Evolutionary conservation across 495 filamentous ascomycete species (phyloP), one percentile per base, ranked within the genome.

Genomic region (Aspergillus cristatus): DNA sequence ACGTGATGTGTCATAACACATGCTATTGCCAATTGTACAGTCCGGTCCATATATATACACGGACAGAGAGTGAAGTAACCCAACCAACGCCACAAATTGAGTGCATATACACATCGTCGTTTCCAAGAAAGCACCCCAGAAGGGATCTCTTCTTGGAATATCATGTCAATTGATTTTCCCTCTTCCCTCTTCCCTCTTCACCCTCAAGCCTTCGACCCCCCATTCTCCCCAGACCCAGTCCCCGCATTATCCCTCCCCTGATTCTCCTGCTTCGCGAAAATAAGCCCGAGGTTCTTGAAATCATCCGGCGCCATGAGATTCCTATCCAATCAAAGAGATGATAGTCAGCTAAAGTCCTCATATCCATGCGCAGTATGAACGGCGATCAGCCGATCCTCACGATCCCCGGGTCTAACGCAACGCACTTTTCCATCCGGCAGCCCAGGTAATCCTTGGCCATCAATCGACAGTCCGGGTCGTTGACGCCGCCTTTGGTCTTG

Each of bases 291-390:
- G 46, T 98, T 98, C 61, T 82, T 82, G 52, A 96, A 86, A 37
- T 90, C 79, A 51, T 98, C 91, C 36, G 76, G 84, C 14, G 87
- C 86, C 91, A 98, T 98, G 22, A 98, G 69, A 54, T 95, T 94
- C 51, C 88, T 94, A 48, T 15, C 18, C 13, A 20, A 11, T 24
- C 8, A 8, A 20, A 2, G 26, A 11, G 10, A 14, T 31, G 31
- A 37, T 16, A 25, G 33, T 51, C 33, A 46, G 43, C 8, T 37
- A n/a, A n/a, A n/a, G n/a, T n/a, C n/a, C n/a, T n/a, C 18, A 15
- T 15, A 7, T 38, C 17, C 18, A 7, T 5, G 26, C 3, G 12
- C 18, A 2, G 17, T 25, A 14, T 24, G 18, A 3, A 4, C 25
- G 30, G 3, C 2, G 2, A 28, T 15, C 13, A 28, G 13, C 3